Percentiles rank a stretch among this genome's conserved stretches.
phyloP scores from a whole-genome alignment of 495 filamentous ascomycete genomes.

The Hypoxylon intermedium region DNA sequence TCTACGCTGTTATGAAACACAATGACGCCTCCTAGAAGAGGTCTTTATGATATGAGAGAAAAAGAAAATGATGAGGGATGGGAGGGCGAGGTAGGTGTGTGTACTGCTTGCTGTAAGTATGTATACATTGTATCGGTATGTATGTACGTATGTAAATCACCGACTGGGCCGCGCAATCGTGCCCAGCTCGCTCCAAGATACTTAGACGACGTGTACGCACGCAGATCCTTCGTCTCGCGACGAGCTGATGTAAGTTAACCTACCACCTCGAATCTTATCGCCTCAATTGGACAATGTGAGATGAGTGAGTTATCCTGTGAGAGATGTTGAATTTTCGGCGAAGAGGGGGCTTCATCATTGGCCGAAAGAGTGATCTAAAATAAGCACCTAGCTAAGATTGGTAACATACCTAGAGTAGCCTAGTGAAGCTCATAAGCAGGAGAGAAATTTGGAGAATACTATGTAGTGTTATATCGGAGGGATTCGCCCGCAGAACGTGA shows the following conservation, averaged over 20 bases:
- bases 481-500: background rate
- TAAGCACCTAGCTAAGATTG: background rate
- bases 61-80: background rate
- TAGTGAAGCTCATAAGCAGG: background rate
- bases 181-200: constrained; percentile 18
- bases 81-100: constrained; percentile 30
- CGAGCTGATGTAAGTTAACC: background rate
- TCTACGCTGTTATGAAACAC: constrained; percentile 7
- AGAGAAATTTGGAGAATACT: no score
- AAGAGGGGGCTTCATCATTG: no score
- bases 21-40: background rate
- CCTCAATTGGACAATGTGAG: background rate
- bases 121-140: background rate
- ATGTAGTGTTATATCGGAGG: no score
- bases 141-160: constrained; percentile 8
- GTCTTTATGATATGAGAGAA: constrained; percentile 5
- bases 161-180: constrained; percentile 4
- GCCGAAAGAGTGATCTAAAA: background rate
- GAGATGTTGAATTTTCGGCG: no score
- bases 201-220: constrained; percentile 10
- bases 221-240: background rate
- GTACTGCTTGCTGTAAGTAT: background rate
- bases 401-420: background rate
- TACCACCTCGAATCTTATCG: background rate
- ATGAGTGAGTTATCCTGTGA: background rate